Evolutionary conservation across 2,329 filamentous ascomycete species (phyloP), one percentile per base, ranked within the genome.

Genomic region (Colletotrichum navitas): DNA sequence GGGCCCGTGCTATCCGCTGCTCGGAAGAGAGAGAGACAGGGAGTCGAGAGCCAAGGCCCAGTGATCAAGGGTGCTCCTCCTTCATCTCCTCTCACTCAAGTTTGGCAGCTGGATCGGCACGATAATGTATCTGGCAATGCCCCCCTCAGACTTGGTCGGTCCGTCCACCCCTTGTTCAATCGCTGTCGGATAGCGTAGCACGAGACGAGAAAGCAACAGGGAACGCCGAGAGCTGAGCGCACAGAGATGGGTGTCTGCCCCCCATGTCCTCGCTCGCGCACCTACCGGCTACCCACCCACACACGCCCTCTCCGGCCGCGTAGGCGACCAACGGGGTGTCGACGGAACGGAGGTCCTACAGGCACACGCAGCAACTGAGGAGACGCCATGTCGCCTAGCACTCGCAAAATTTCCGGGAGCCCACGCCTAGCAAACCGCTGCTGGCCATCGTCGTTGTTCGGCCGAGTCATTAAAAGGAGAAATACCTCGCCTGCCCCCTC

Each of bases 401-500:
- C 54, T 65, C 36, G 59, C 66, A 72, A 55, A 69, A 47, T 72
- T 63, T 69, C 65, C 59, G 52, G 39, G 41, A 56, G 54, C 66
- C 69, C 60, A 71, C 60, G 68, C 43, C 58, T 59, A 52, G 52
- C 51, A 39, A 58, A 41, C 12, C 6, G 54, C 34, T 56, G n/a
- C 34, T 26, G 55, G 36, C n/a, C 34, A 32, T 62, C 34, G 58
- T 55, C 41, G 56, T 58, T 39, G n/a, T 54, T 56, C 61, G 66
- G 67, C 47, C 49, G 55, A 52, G n/a, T 63, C 39, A 34, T 45
- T 43, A 66, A 71, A 72, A 72, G 51, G 67, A 72, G 70, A 66
- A 72, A 72, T 72, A 66, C 70, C 70, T 66, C 67, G 69, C 62
- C 70, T 47, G 41, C 56, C 67, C 69, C 61, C 61, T 56, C 59